phyloP scores from a whole-genome alignment of 108 stramenopile species.

The Cyclotella sp. region DNA sequence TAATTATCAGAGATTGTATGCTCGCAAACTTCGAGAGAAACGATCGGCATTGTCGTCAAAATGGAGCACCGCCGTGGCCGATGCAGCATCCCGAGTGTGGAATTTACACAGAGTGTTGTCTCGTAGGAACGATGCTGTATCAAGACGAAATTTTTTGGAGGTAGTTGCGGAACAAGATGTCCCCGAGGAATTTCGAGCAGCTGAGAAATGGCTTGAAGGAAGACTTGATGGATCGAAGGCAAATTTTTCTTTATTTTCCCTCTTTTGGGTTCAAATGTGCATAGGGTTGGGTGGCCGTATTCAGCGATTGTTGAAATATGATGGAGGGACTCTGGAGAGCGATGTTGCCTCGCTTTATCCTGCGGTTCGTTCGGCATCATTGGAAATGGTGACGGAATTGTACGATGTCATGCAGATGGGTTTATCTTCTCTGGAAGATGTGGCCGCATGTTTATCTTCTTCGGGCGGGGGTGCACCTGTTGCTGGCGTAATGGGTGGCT shows the following conservation, averaged over 20 bases:
- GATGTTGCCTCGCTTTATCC: conserved; percentile 85
- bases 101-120: conserved; percentile 82
- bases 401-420: conserved; percentile 77
- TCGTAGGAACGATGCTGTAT: conserved; percentile 77
- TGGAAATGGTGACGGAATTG: conserved; percentile 76
- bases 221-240: conserved; percentile 8
- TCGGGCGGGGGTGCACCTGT: conserved; percentile 35
- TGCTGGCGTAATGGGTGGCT: conserved; percentile 81
- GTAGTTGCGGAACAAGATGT: conserved; percentile 65
- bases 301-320: conserved; percentile 66
- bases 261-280: conserved; percentile 83
- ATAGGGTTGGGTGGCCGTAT: conserved; percentile 65
- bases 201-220: conserved; percentile 15
- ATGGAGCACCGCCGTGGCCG: conserved; percentile 68
- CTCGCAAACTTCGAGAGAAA: conserved; percentile 69
- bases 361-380: conserved; percentile 67
- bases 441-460: conserved; percentile 33
- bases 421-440: conserved; percentile 49
- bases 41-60: conserved; percentile 59
- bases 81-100: conserved; percentile 72
- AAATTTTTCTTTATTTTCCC: conserved; percentile 63
- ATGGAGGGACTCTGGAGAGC: conserved; percentile 61
- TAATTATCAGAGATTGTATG: conserved; percentile 49
- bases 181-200: conserved; percentile 56
- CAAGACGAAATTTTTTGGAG: conserved; percentile 74